These are phyloP conservation scores for Sphagnum contortum DNA, from an alignment of 225 moss, liverwort and hornwort genomes.

Conservation along the genomic window DNA sequence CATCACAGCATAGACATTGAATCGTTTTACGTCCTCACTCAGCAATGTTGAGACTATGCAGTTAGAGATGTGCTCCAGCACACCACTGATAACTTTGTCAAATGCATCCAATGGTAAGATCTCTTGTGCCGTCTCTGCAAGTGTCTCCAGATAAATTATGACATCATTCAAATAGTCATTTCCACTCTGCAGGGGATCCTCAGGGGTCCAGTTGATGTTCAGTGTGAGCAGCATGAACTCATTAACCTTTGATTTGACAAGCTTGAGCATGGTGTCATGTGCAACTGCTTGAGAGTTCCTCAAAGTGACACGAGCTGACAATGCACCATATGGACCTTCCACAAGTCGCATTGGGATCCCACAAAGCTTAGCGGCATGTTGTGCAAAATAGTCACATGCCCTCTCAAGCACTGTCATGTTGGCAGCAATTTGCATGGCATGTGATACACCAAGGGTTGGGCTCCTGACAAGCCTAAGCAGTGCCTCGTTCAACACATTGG, in stretches of 20 bases:
- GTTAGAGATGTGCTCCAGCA: slow-evolving; percentile 77
- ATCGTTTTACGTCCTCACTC: slow-evolving; percentile 74
- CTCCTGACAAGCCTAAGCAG: slow-evolving; percentile 67
- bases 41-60: slow-evolving; percentile 68
- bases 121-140: slow-evolving; percentile 83
- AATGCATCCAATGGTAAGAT: slow-evolving; percentile 82
- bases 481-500: slow-evolving; percentile 81
- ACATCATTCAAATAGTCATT: slow-evolving; percentile 93
- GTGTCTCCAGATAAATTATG: slow-evolving; percentile 74
- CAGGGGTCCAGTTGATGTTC: slow-evolving; percentile 88
- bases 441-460: slow-evolving; percentile 82
- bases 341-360: slow-evolving; percentile 94
- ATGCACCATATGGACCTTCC: slow-evolving; percentile 85
- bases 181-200: slow-evolving; percentile 64
- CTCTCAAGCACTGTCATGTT: slow-evolving; percentile 98
- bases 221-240: slow-evolving; percentile 84
- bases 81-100: slow-evolving; percentile 82
- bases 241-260: slow-evolving; percentile 93
- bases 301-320: slow-evolving; percentile 75
- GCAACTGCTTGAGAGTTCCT: slow-evolving; percentile 89
- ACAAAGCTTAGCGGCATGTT: slow-evolving; percentile 94
- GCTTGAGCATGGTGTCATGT: slow-evolving; percentile 91
- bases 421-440: slow-evolving; percentile 99
- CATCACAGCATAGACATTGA: slow-evolving; percentile 76
- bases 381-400: slow-evolving; percentile 82